phyloP scores from a whole-genome alignment of 2,329 filamentous ascomycete species.

The Nemania abortiva region DNA sequence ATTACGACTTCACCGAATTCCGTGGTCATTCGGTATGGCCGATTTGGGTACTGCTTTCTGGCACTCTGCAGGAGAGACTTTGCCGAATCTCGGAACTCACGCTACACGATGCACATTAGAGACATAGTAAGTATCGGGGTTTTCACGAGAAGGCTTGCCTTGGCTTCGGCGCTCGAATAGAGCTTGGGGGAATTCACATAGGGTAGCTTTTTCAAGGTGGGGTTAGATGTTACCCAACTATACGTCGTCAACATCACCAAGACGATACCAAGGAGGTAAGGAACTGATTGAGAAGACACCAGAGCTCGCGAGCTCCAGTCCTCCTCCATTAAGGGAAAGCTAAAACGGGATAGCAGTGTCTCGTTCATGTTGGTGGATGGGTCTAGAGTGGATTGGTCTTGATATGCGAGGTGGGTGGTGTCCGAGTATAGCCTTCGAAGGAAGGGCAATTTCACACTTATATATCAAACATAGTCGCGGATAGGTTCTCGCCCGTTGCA shows the following conservation, averaged over 20 bases:
- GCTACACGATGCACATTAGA: slow-evolving; percentile 22
- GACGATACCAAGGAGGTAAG: slow-evolving; percentile 29
- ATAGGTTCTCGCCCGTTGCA: neutral
- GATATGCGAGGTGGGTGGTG: neutral
- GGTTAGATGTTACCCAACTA: slow-evolving; percentile 25
- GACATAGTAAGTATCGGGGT: neutral
- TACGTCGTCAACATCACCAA: slow-evolving; percentile 27
- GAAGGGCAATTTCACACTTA: neutral
- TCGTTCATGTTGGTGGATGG: slow-evolving; percentile 30
- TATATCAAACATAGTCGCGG: neutral
- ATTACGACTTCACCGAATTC: slow-evolving; percentile 34
- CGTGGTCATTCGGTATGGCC: slow-evolving; percentile 37
- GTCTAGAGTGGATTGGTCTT: neutral
- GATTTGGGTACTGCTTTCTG: slow-evolving; percentile 27
- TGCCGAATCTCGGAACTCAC: slow-evolving; percentile 20
- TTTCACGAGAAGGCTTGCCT: slow-evolving; percentile 14
- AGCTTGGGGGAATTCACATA: slow-evolving; percentile 24
- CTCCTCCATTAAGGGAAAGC: slow-evolving; percentile 22
- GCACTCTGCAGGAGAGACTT: slow-evolving; percentile 25
- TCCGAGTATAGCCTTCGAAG: neutral
- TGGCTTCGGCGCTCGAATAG: slow-evolving; percentile 26
- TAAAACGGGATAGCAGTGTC: slow-evolving; percentile 13
- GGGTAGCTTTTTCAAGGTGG: slow-evolving; percentile 33
- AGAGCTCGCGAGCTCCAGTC: slow-evolving; percentile 24
- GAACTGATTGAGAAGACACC: slow-evolving; percentile 15